Conservation (phyloP, 139 green algal species). For the Nannochloris sp. region DNA sequence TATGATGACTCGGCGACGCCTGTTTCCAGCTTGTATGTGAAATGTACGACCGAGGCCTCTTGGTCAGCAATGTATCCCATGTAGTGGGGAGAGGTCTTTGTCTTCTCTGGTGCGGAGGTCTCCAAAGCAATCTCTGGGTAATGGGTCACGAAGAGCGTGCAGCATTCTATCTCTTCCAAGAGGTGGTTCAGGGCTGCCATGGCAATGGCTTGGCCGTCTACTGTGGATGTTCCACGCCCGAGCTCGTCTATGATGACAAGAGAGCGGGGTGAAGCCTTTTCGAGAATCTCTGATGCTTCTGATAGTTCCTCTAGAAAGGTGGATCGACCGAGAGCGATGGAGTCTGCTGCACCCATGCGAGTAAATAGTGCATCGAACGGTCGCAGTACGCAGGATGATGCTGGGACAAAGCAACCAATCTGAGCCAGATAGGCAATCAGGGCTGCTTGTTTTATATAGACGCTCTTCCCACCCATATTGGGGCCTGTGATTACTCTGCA, state of each 20-base stretch:
- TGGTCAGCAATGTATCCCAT: slow-evolving; percentile 31
- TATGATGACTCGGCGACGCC: slow-evolving; percentile 67
- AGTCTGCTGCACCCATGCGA: slow-evolving; percentile 87
- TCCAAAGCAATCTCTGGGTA: slow-evolving; percentile 41
- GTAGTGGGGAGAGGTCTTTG: slow-evolving; percentile 16
- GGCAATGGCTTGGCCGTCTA: slow-evolving; percentile 18
- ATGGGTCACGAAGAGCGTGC: slow-evolving; percentile 73
- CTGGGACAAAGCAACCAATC: slow-evolving; percentile 79
- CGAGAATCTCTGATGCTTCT: slow-evolving; percentile 67
- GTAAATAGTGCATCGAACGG: slow-evolving; percentile 75
- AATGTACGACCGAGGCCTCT: slow-evolving; percentile 46
- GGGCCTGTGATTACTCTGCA: slow-evolving; percentile 61
- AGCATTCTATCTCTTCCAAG: slow-evolving; percentile 16
- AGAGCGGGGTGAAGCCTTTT: slow-evolving; percentile 32
- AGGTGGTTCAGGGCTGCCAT: slow-evolving; percentile 50
- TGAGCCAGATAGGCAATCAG: slow-evolving; percentile 85
- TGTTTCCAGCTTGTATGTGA: slow-evolving; percentile 75
- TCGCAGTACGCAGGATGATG: slow-evolving; percentile 38
- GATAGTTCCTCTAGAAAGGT: slow-evolving; percentile 54
- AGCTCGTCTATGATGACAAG: slow-evolving; percentile 22
- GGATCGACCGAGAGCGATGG: slow-evolving; percentile 51
- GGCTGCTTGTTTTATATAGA: slow-evolving; percentile 44
- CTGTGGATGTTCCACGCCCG: slow-evolving; percentile 17
- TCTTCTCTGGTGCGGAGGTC: slow-evolving; percentile 9
- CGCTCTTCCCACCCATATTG: slow-evolving; percentile 90